Percentiles rank a stretch among this genome's conserved stretches.
Evolutionary conservation across 768 basidiomycete genomes (phyloP).

Genomic region (Pseudohyphozyma bogoriensis): DNA sequence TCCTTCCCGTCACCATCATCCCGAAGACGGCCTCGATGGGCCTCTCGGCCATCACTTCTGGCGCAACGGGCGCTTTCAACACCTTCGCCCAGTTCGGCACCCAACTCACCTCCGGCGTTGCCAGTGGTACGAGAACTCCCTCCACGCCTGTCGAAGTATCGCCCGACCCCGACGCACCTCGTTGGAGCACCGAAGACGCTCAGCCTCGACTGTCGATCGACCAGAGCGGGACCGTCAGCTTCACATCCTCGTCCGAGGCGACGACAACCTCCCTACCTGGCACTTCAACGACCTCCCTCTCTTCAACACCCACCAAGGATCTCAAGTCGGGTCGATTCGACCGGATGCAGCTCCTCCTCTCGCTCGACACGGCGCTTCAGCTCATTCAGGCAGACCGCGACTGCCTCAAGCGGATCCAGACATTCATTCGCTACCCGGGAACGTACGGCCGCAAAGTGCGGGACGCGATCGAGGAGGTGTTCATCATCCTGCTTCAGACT

Average conservation of each 20-base stretch:
- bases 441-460: slow-evolving; percentile 74
- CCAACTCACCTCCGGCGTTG: neutral
- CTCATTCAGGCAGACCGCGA: slow-evolving; percentile 90
- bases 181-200: neutral
- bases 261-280: neutral
- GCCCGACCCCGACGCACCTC: neutral
- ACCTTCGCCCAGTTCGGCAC: slow-evolving; percentile 24
- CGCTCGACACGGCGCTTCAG: slow-evolving; percentile 79
- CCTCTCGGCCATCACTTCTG: slow-evolving; percentile 49
- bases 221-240: neutral
- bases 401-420: slow-evolving; percentile 81
- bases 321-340: slow-evolving; percentile 12
- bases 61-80: slow-evolving; percentile 36
- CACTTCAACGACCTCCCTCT: neutral
- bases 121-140: neutral
- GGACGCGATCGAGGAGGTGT: slow-evolving; percentile 89
- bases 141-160: neutral
- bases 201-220: neutral
- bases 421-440: slow-evolving; percentile 77
- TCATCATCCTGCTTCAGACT: slow-evolving; percentile 69
- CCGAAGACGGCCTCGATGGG: slow-evolving; percentile 55
- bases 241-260: neutral
- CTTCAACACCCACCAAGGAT: neutral
- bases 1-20: slow-evolving; percentile 92
- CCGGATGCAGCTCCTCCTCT: slow-evolving; percentile 69